These are phyloP conservation scores for Laburnicola sp. DNA, from an alignment of 2,329 filamentous ascomycete genomes.

Conservation along the genomic window DNA sequence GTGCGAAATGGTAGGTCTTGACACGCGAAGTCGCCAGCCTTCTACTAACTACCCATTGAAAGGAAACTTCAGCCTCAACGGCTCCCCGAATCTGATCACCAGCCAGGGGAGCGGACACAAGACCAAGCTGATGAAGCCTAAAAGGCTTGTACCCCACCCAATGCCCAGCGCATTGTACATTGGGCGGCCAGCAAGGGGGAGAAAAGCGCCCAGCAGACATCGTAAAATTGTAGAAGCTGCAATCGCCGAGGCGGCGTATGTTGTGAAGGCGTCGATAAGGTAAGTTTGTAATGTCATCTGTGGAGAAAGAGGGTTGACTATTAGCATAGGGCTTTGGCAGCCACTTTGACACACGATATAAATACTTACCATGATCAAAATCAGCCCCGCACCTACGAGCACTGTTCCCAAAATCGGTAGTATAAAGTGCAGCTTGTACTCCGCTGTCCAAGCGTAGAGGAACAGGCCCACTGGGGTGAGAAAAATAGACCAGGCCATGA, in stretches of 20 bases:
- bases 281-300: constrained; percentile 55
- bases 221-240: constrained; percentile 52
- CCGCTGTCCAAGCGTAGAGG: constrained; percentile 48
- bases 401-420: constrained; percentile 45
- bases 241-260: constrained; percentile 45
- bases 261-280: constrained; percentile 48
- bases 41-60: too few relatives aligned
- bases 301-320: constrained; percentile 44
- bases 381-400: constrained; percentile 36
- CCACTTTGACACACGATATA: too few relatives aligned
- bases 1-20: too few relatives aligned
- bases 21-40: too few relatives aligned
- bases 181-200: constrained; percentile 46
- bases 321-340: too few relatives aligned
- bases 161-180: constrained; percentile 42
- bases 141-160: constrained; percentile 40
- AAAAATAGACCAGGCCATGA: constrained; percentile 40
- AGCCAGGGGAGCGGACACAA: too few relatives aligned
- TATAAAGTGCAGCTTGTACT: constrained; percentile 44
- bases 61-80: too few relatives aligned
- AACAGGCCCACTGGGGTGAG: constrained; percentile 49
- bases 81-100: too few relatives aligned
- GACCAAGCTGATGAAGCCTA: constrained; percentile 20
- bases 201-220: constrained; percentile 47
- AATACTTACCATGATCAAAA: too few relatives aligned